Evolutionary conservation across 2,329 filamentous ascomycete species (phyloP).

Genomic region (Neopestalotiopsis clavispora): DNA sequence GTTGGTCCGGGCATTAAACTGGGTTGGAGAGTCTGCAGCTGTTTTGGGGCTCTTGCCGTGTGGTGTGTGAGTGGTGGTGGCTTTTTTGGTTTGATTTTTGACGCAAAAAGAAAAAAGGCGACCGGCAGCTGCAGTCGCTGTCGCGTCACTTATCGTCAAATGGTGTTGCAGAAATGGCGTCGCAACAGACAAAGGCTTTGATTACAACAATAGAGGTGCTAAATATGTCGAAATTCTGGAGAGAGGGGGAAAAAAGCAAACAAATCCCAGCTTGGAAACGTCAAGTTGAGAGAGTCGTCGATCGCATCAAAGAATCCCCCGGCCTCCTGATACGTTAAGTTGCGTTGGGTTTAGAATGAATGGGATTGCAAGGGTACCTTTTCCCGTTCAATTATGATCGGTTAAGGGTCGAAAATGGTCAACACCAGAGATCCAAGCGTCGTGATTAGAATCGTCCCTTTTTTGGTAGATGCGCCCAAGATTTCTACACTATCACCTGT

Average conservation of each 20-base stretch:
- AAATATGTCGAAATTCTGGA: not conserved
- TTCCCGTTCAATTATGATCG: not conserved
- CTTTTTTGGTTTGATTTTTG: not conserved
- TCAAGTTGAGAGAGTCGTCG: constrained; percentile 1
- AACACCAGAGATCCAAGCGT: constrained; percentile 1
- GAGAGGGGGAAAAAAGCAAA: not conserved
- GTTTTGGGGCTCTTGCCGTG: not conserved
- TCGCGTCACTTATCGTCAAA: not conserved
- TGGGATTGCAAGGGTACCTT: not conserved
- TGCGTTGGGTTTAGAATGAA: constrained; percentile 2
- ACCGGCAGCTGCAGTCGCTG: not conserved
- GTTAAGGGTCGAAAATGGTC: not conserved
- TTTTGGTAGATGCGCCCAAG: not conserved
- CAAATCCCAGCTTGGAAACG: not conserved
- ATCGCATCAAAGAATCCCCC: constrained; percentile 1
- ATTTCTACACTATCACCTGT: not conserved
- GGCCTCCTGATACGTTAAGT: not conserved
- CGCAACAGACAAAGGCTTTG: not conserved
- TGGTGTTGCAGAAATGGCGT: not conserved
- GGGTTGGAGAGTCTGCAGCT: no score
- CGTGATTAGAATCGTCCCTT: not conserved
- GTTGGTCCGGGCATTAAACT: not conserved
- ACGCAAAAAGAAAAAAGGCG: not conserved
- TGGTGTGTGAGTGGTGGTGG: not conserved
- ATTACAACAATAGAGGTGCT: not conserved